A percentile compares a stretch with the other conserved stretches of the same genome.
Conservation (phyloP, 345 rosid genomes). For the Bruguiera sexangula region DNA sequence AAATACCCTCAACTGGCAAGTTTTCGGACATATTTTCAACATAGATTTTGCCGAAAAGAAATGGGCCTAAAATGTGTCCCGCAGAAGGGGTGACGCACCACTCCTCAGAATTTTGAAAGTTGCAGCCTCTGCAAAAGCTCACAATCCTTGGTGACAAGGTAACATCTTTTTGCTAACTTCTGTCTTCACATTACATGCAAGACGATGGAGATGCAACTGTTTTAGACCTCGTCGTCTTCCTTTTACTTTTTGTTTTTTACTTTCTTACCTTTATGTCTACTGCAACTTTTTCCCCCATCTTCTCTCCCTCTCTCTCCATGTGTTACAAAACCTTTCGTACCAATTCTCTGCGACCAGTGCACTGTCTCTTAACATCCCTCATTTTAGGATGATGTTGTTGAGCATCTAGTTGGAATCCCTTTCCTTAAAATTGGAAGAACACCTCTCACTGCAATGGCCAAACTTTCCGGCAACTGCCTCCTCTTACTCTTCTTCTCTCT, state of each 20-base stretch:
- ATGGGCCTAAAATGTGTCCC: too few relatives aligned
- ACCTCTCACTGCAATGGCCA: slow-evolving; percentile 40
- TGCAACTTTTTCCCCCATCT: slow-evolving; percentile 21
- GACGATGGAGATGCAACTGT: too few relatives aligned
- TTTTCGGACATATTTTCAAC: too few relatives aligned
- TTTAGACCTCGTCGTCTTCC: too few relatives aligned
- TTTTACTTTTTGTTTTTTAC: not conserved
- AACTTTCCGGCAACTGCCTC: slow-evolving; percentile 27
- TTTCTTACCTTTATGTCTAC: slow-evolving; percentile 16
- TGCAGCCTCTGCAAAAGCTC: too few relatives aligned
- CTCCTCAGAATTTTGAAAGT: too few relatives aligned
- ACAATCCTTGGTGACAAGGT: slow-evolving; percentile 56
- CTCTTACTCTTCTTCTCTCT: slow-evolving; percentile 15
- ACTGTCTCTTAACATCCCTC: slow-evolving; percentile 21
- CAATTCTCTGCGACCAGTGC: not conserved
- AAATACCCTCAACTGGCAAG: too few relatives aligned
- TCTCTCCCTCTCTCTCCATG: too few relatives aligned
- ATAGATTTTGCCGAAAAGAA: too few relatives aligned
- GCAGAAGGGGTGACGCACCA: too few relatives aligned
- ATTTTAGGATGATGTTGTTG: slow-evolving; percentile 11
- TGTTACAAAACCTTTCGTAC: too few relatives aligned
- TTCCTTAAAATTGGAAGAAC: slow-evolving; percentile 25
- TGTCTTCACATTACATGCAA: too few relatives aligned
- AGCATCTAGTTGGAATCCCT: slow-evolving; percentile 21
- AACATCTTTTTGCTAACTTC: slow-evolving; percentile 18